A percentile compares a stretch with the other conserved stretches of the same genome.
Evolutionary conservation across 345 rosid genomes (phyloP).

Genomic region (Mercurialis annua): DNA sequence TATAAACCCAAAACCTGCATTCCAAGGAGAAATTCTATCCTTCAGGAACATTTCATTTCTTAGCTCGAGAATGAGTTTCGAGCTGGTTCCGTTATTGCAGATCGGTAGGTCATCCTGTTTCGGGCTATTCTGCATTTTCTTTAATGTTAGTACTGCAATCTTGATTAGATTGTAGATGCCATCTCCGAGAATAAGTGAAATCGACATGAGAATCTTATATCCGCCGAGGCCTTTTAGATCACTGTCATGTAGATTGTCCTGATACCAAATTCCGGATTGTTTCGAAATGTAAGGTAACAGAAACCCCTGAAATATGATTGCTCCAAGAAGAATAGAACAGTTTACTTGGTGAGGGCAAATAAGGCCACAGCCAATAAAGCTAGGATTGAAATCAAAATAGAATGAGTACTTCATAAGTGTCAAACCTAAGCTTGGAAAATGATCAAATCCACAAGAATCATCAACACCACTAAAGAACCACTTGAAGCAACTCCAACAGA

Average conservation of each 20-base stretch:
- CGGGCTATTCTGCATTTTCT: background rate
- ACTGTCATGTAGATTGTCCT: background rate
- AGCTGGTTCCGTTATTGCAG: constrained; percentile 37
- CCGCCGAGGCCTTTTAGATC: constrained; percentile 13
- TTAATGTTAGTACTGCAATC: background rate
- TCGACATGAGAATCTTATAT: constrained; percentile 5
- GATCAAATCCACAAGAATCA: constrained; percentile 10
- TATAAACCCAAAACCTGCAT: constrained; percentile 74
- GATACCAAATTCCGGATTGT: constrained; percentile 11
- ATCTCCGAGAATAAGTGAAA: constrained; percentile 11
- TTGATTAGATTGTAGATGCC: constrained; percentile 11
- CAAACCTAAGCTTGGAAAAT: constrained; percentile 10
- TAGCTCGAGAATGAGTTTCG: constrained; percentile 40
- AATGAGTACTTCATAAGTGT: constrained; percentile 8
- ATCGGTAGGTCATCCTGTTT: background rate
- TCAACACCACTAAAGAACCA: constrained; percentile 11
- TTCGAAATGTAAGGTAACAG: constrained; percentile 3
- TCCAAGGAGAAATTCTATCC: constrained; percentile 71
- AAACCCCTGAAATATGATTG: constrained; percentile 15
- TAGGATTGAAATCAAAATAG: constrained; percentile 15
- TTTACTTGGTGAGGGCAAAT: constrained; percentile 19
- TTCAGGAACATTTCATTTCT: constrained; percentile 67
- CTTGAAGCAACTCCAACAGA: constrained; percentile 12
- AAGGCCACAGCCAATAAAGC: constrained; percentile 20
- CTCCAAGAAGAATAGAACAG: constrained; percentile 17